phyloP scores from a whole-genome alignment of 116 monocot genomes.

The Dioscorea cayenensis region DNA sequence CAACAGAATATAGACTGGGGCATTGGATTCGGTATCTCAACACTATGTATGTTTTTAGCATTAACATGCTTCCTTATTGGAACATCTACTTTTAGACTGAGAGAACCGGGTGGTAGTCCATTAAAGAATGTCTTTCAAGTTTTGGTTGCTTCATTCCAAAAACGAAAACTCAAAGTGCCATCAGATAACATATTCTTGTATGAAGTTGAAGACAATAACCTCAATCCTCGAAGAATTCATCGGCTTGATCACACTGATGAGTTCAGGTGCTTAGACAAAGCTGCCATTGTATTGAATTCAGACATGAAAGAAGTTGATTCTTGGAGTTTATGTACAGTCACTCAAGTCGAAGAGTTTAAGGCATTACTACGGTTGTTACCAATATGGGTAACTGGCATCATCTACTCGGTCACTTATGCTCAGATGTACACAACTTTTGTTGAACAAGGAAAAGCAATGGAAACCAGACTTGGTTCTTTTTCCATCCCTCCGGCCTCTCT shows the following conservation, averaged over 20 bases:
- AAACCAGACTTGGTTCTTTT: conserved; percentile 37
- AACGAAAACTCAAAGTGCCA: background rate
- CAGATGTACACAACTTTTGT: conserved; percentile 65
- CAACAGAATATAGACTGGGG: conserved; percentile 41
- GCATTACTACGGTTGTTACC: conserved; percentile 46
- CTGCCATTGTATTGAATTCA: conserved; percentile 8
- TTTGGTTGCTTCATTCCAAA: conserved; percentile 22
- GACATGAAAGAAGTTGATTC: conserved; percentile 8
- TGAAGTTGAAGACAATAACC: conserved; percentile 5
- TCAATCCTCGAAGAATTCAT: background rate
- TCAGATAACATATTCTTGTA: conserved; percentile 8
- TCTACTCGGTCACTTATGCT: conserved; percentile 40
- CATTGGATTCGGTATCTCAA: conserved; percentile 35
- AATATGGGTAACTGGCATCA: conserved; percentile 49
- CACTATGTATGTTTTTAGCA: conserved; percentile 21
- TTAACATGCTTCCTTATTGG: conserved; percentile 19
- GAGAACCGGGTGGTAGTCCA: conserved; percentile 21
- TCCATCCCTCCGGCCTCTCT: conserved; percentile 59
- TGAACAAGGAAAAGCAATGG: conserved; percentile 60
- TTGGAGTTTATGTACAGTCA: conserved; percentile 17
- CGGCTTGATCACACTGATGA: conserved; percentile 16
- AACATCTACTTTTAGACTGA: conserved; percentile 9
- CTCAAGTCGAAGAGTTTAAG: conserved; percentile 44
- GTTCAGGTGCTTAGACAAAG: conserved; percentile 40
- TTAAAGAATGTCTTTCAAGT: conserved; percentile 20